Evolutionary conservation across 1,284 basidiomycete genomes (phyloP), one percentile per base, ranked within the genome.

Genomic region (Fomitopsis schrenkii): DNA sequence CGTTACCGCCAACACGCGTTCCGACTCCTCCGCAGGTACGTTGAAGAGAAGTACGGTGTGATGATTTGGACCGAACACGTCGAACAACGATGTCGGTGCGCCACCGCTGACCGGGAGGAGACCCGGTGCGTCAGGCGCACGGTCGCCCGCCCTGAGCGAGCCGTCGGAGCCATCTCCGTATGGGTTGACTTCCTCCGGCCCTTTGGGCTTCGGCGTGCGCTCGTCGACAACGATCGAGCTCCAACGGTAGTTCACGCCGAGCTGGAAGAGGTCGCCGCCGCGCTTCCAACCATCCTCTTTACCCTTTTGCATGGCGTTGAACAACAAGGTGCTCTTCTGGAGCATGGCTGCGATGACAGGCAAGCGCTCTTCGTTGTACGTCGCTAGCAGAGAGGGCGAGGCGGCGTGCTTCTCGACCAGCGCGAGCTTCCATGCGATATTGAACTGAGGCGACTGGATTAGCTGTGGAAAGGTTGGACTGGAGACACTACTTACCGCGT

Each of bases 101-200:
- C 10, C 26, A 14, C 28, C 22, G n/a, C 7, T 6, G 5, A 62
- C 50, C 8, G 61, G 55, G 36, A 67, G 45, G 5, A 79, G 68
- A 8, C 66, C 71, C n/a, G 77, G 69, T 3, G 78, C 74, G 46
- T 80, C 76, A 1, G 78, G 79, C 28, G 79, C 77, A 42, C 52
- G 33, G 35, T 54, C 52, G n/a, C 52, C 52, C 33, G 52, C 52
- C n/a, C 36, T 36, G 52, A 54, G 72, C 7, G 78, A 26, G 7
- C 65, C 67, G 12, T 62, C 41, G n/a, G 14, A 9, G 15, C 33
- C 30, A 2, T 48, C 53, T 2, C 65, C 57, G 48, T 70, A 68
- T 28, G 70, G 57, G 57, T 66, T 62, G 28, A 59, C 71, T 14
- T 58, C 41, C 2, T 9, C 26, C 45, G 36, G 54, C 6, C n/a